A percentile compares a stretch with the other conserved stretches of the same genome.
Conservation (phyloP, 1,284 basidiomycete species). For the Cryptococcus jaspeensis region DNA sequence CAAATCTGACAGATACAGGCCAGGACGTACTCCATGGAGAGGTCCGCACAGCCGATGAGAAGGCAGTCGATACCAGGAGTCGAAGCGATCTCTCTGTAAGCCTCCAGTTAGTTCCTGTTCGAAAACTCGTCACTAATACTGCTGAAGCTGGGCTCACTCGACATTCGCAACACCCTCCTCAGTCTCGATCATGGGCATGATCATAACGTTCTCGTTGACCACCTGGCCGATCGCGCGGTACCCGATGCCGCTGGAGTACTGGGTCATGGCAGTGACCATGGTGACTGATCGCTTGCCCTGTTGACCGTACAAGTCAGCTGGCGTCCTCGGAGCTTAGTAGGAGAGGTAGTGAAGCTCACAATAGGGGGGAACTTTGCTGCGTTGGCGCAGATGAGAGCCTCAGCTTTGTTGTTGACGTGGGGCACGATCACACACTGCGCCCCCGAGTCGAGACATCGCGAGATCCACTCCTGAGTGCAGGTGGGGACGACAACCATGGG, state of each 20-base stretch:
- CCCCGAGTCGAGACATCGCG: conserved; percentile 26
- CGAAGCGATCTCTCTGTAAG: conserved; percentile 21
- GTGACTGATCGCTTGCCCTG: conserved; percentile 25
- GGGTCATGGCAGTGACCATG: conserved; percentile 28
- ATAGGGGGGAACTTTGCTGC: conserved; percentile 26
- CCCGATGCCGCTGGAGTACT: conserved; percentile 17
- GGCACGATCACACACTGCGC: conserved; percentile 31
- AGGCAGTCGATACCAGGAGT: conserved; percentile 24
- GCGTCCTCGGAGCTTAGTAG: neutral
- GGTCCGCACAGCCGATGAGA: conserved; percentile 28
- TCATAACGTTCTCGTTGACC: conserved; percentile 23
- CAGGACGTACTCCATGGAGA: conserved; percentile 27
- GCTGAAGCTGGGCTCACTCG: conserved; percentile 16
- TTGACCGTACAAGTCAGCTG: neutral
- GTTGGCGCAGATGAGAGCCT: conserved; percentile 23
- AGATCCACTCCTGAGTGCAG: conserved; percentile 29
- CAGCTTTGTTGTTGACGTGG: conserved; percentile 25
- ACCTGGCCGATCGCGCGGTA: conserved; percentile 21
- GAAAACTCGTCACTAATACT: neutral
- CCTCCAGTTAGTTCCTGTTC: neutral
- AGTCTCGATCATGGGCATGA: conserved; percentile 34
- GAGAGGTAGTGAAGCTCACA: conserved; percentile 3
- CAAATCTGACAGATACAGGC: neutral
- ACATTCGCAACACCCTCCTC: conserved; percentile 25
- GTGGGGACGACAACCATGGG: conserved; percentile 29